A percentile compares a stretch with the other conserved stretches of the same genome.
Evolutionary conservation across 1,284 basidiomycete species (phyloP).

Genomic region (Boletus chippewaensis): DNA sequence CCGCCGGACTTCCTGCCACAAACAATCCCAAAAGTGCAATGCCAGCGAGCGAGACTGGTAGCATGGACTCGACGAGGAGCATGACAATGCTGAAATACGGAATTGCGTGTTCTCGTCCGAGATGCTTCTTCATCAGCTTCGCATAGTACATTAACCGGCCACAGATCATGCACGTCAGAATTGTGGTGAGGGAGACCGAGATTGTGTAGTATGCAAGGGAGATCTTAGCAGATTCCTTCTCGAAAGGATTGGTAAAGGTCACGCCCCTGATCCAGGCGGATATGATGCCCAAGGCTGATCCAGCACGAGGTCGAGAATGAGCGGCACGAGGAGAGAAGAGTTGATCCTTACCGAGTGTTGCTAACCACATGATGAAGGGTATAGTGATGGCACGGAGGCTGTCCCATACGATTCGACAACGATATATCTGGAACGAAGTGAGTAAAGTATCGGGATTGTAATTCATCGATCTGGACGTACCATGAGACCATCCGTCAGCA

Average conservation of each 20-base stretch:
- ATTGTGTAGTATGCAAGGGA: conserved; percentile 10
- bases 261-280: too few species aligned
- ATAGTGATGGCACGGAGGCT: neutral
- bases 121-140: neutral
- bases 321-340: too few species aligned
- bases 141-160: conserved; percentile 5
- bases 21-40: conserved; percentile 6
- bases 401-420: neutral
- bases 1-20: neutral
- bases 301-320: too few species aligned
- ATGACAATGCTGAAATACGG: conserved; percentile 4
- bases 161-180: conserved; percentile 6
- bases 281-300: too few species aligned
- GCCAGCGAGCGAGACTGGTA: conserved; percentile 15
- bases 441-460: too few species aligned
- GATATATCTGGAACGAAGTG: neutral
- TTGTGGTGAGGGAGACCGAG: neutral
- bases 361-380: too few species aligned
- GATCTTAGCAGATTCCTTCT: conserved; percentile 1
- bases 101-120: neutral
- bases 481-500: neutral
- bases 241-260: too few species aligned
- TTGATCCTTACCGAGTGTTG: too few species aligned
- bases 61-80: conserved; percentile 16
- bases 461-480: neutral